Percentiles rank a stretch among this genome's conserved stretches.
Conservation (phyloP, 768 basidiomycete species). For the Russula sp. region DNA sequence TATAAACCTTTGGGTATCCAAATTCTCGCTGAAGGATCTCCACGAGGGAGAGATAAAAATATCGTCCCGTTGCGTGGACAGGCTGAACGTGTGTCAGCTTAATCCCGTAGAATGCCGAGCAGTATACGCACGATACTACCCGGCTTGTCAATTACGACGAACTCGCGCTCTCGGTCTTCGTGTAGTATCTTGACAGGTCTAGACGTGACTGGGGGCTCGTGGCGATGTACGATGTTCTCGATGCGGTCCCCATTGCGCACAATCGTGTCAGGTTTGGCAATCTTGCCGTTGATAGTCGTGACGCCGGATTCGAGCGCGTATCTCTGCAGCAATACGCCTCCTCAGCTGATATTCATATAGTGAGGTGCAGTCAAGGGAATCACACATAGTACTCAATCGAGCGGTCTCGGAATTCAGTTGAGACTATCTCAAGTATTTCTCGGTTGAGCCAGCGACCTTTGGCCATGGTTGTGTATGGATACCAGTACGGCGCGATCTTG, state of each 20-base stretch:
- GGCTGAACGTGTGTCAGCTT: slow-evolving; percentile 45
- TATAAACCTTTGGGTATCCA: slow-evolving; percentile 73
- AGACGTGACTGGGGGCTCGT: slow-evolving; percentile 91
- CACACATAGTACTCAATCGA: slow-evolving; percentile 95
- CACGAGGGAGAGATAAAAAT: slow-evolving; percentile 80
- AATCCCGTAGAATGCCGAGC: slow-evolving; percentile 4
- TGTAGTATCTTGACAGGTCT: slow-evolving; percentile 74
- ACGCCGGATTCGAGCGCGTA: slow-evolving; percentile 86
- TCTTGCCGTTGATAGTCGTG: slow-evolving; percentile 89
- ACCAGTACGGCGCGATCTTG: slow-evolving; percentile 86
- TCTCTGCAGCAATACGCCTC: slow-evolving; percentile 33
- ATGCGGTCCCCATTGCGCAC: slow-evolving; percentile 85
- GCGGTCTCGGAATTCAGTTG: slow-evolving; percentile 89
- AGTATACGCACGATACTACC: slow-evolving; percentile 80
- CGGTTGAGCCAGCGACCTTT: slow-evolving; percentile 87
- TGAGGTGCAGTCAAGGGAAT: slow-evolving; percentile 22
- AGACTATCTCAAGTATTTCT: slow-evolving; percentile 85
- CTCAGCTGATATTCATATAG: background rate
- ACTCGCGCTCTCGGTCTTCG: slow-evolving; percentile 71
- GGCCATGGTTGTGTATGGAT: slow-evolving; percentile 88
- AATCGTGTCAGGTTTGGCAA: slow-evolving; percentile 73
- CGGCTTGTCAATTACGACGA: slow-evolving; percentile 94
- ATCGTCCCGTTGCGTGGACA: slow-evolving; percentile 89
- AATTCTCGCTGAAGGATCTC: slow-evolving; percentile 83
- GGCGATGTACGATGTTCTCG: slow-evolving; percentile 94